Percentiles rank a stretch among this genome's conserved stretches.
Conservation (phyloP, 169 alveolate species). For the Perkinsus olseni region DNA sequence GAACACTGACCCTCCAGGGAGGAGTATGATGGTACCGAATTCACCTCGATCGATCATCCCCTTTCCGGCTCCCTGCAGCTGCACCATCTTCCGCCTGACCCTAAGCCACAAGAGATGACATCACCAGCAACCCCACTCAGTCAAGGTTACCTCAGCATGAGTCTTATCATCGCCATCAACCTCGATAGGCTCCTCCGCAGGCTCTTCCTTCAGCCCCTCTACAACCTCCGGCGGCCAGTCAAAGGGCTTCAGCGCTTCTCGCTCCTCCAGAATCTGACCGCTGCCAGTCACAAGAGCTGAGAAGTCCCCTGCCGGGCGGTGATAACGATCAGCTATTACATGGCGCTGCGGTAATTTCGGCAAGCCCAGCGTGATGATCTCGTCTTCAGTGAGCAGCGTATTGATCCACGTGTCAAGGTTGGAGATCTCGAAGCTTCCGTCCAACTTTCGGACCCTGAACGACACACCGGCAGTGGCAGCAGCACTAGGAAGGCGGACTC, state of each 20-base stretch:
- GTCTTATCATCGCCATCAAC: too few relatives aligned
- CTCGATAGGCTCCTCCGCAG: background rate
- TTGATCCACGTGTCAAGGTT: background rate
- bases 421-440: background rate
- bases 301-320: too few relatives aligned
- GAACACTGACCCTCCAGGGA: background rate
- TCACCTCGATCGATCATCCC: too few relatives aligned
- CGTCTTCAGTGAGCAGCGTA: background rate
- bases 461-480: background rate
- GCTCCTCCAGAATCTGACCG: background rate
- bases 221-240: background rate
- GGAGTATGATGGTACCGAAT: too few relatives aligned
- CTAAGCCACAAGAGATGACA: too few relatives aligned
- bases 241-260: background rate
- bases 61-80: too few relatives aligned
- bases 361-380: background rate
- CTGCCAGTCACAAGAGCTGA: background rate
- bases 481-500: background rate
- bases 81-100: too few relatives aligned
- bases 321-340: background rate
- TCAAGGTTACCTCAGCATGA: too few relatives aligned
- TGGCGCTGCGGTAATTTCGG: background rate
- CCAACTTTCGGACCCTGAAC: background rate
- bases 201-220: background rate
- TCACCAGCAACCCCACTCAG: too few relatives aligned